Percentiles rank a stretch among this genome's conserved stretches.
Evolutionary conservation across 257 asterid species (phyloP).

Genomic region (Lavandula angustifolia): DNA sequence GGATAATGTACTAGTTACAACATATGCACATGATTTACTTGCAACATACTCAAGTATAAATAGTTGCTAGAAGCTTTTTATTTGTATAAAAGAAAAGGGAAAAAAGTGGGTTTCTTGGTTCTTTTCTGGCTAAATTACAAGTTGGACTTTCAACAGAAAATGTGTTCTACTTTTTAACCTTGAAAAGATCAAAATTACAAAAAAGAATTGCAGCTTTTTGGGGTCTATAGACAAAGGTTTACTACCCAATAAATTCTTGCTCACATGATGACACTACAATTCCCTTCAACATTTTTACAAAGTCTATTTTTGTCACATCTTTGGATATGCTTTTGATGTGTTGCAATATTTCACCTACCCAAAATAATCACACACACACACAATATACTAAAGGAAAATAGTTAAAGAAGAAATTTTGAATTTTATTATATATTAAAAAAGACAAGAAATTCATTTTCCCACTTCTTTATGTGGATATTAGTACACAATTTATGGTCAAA

Average conservation of each 20-base stretch:
- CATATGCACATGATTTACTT: too few species aligned
- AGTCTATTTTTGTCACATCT: constrained; percentile 39
- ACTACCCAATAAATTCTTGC: constrained; percentile 40
- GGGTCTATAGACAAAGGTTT: constrained; percentile 31
- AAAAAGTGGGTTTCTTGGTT: background rate
- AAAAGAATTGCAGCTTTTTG: constrained; percentile 37
- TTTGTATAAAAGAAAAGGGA: background rate
- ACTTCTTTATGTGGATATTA: too few species aligned
- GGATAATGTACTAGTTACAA: too few species aligned
- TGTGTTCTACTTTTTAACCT: background rate
- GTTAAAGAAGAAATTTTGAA: background rate
- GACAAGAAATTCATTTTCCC: too few species aligned
- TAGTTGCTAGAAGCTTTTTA: background rate
- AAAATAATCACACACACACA: background rate
- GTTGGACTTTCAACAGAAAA: constrained; percentile 38
- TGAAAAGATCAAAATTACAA: constrained; percentile 25
- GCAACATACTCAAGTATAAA: background rate
- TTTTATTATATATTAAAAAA: background rate
- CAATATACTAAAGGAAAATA: too few species aligned
- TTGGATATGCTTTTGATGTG: constrained; percentile 23
- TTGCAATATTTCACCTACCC: constrained; percentile 21
- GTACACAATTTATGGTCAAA: constrained; percentile 6
- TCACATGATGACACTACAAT: constrained; percentile 30
- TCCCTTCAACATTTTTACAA: constrained; percentile 23
- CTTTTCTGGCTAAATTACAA: constrained; percentile 30